These are phyloP conservation scores for Phanerodontia chrysosporium DNA, from an alignment of 768 basidiomycete species.

Conservation along the genomic window DNA sequence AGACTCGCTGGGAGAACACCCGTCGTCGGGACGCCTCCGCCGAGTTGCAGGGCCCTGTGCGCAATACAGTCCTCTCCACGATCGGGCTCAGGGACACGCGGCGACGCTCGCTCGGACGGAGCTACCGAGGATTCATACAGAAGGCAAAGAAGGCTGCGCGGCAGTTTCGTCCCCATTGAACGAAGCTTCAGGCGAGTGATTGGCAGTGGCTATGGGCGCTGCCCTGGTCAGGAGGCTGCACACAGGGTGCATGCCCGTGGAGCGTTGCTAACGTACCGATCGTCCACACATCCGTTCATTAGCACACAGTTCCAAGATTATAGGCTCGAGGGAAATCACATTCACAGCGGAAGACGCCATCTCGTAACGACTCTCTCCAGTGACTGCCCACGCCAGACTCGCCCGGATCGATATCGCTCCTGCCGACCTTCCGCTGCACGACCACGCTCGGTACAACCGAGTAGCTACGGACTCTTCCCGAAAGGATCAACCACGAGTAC, in stretches of 20 bases:
- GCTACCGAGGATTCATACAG: neutral
- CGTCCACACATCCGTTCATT: neutral
- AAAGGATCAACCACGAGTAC: conserved; percentile 60
- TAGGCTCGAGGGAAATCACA: neutral
- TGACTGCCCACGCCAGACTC: conserved; percentile 42
- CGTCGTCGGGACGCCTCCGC: neutral
- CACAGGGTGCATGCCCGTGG: neutral
- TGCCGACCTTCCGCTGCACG: conserved; percentile 55
- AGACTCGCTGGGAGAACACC: neutral
- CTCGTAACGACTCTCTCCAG: conserved; percentile 48
- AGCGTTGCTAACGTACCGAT: neutral
- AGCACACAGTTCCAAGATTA: neutral
- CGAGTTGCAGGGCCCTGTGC: neutral
- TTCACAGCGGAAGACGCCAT: conserved; percentile 34
- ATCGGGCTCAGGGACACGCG: neutral
- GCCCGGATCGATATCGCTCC: conserved; percentile 50
- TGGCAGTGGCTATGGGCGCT: neutral
- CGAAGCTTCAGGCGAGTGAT: neutral
- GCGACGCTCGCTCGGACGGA: neutral
- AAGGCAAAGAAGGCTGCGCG: neutral
- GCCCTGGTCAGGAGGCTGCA: neutral
- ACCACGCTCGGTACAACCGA: conserved; percentile 66
- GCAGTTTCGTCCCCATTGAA: neutral
- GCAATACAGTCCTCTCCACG: neutral
- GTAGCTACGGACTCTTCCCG: conserved; percentile 50